These are phyloP conservation scores for Taphrina communis DNA, from an alignment of 1,139 yeast species.

Conservation along the genomic window DNA sequence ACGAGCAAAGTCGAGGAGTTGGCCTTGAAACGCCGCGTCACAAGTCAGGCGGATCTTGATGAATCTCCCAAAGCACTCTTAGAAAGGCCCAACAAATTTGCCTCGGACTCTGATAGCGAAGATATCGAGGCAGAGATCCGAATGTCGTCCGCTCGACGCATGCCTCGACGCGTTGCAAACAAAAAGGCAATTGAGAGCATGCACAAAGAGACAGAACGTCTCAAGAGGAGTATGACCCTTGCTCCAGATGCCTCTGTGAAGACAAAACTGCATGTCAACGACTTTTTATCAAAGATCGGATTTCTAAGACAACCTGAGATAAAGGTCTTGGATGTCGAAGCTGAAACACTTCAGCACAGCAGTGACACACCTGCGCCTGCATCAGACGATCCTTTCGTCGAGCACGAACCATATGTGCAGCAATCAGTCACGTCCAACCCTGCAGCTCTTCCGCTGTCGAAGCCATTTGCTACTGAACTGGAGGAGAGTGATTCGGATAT, in stretches of 20 bases:
- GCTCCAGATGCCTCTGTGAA: conserved; percentile 49
- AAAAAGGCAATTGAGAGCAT: conserved; percentile 51
- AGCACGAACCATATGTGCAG: neutral
- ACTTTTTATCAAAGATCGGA: conserved; percentile 46
- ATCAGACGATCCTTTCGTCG: conserved; percentile 3
- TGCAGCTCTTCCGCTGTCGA: conserved; percentile 3
- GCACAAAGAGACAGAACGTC: conserved; percentile 50
- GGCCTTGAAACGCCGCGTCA: conserved; percentile 11
- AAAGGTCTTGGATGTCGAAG: neutral
- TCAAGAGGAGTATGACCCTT: conserved; percentile 49
- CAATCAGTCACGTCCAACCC: neutral
- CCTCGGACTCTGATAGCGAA: conserved; percentile 35
- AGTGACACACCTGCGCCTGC: neutral
- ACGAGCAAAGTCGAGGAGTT: conserved; percentile 11
- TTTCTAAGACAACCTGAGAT: conserved; percentile 7
- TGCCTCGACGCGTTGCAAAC: conserved; percentile 43
- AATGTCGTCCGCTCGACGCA: conserved; percentile 36
- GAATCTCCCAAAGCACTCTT: neutral
- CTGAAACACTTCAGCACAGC: conserved; percentile 1
- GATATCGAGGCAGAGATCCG: conserved; percentile 36
- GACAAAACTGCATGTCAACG: conserved; percentile 47
- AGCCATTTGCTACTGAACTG: conserved; percentile 18
- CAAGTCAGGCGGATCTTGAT: neutral
- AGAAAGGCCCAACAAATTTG: neutral
- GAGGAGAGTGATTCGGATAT: conserved; percentile 35